phyloP scores from a whole-genome alignment of 2,329 filamentous ascomycete species.

The Neonectria ditissima region DNA sequence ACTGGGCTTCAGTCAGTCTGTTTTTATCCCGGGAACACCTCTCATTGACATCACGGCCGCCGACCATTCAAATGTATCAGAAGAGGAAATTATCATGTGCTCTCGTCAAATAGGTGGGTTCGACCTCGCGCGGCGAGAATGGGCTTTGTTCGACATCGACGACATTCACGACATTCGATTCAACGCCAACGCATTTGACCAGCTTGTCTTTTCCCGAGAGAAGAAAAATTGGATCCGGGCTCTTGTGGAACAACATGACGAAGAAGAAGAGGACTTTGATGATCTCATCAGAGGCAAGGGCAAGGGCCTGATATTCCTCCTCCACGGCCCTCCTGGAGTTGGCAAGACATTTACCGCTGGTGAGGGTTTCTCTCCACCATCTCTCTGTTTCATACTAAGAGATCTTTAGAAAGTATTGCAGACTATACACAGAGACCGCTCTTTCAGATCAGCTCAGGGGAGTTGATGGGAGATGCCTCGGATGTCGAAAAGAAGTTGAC shows the following conservation, averaged over 20 bases:
- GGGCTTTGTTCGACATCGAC: background rate
- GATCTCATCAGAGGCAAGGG: constrained; percentile 6
- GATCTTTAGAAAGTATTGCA: constrained; percentile 7
- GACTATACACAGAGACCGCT: constrained; percentile 4
- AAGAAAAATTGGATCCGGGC: background rate
- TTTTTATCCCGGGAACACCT: background rate
- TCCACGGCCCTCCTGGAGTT: constrained; percentile 8
- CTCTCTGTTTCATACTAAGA: background rate
- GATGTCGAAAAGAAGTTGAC: background rate
- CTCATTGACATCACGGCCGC: background rate
- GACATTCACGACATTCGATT: constrained; percentile 2
- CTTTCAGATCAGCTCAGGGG: background rate
- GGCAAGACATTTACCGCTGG: constrained; percentile 16
- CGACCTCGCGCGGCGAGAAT: constrained; percentile 1
- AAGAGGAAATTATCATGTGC: background rate
- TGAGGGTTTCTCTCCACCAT: background rate
- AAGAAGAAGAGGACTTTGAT: background rate
- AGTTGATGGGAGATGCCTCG: background rate
- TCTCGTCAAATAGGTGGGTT: background rate
- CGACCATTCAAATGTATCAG: background rate
- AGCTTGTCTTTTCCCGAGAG: background rate
- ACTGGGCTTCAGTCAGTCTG: no score
- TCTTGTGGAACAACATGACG: background rate
- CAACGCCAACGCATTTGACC: background rate
- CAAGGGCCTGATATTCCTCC: constrained; percentile 6